Evolutionary conservation across 1,284 basidiomycete genomes (phyloP), one percentile per base, ranked within the genome.

Genomic region (Coniferiporia weirii): DNA sequence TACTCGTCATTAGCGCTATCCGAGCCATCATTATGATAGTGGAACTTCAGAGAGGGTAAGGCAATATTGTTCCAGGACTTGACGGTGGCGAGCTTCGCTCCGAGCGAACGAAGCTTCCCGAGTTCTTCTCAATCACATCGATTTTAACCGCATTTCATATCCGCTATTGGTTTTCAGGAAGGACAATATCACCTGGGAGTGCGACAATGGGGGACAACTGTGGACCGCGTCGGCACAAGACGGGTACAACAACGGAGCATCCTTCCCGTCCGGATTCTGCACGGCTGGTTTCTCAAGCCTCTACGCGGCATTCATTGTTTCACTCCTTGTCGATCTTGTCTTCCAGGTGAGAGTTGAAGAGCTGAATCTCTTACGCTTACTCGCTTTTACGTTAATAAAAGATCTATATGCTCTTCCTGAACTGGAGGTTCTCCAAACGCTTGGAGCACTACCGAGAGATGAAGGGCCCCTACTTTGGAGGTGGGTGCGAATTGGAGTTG

Each of bases 21-120:
- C 81, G 88, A 63, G 86, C 82, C 43, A 84, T 85, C 66, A 70
- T 89, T 63, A 91, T 91, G 84, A 85, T 88, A 70, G 81, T 87
- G 70, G 74, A 87, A 71, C 79, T 88, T 61, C 77, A 85, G 69
- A 78, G 84, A 70, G 82, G 82, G 84, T 85, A 72, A 73, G 83
- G 70, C 48, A 44, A 43, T 17, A 10, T 17, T 27, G 27, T 27
- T 27, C 27, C 27, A 27, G 27, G 27, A 27, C 5, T 27, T 27
- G 27, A 5, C 27, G 27, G 27, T 27, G 27, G 27, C 38, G n/a
- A 3, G 43, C 54, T 40, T 52, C 38, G 52, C 57, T 59, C 58
- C 61, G 44, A 46, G 44, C 56, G 47, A 61, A 62, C 60, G 56
- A 59, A 61, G 60, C 60, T 43, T 45, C 57, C 44, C 20, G 54